These are phyloP conservation scores for Lablab purpureus DNA, from an alignment of 306 rosid genomes.

Conservation along the genomic window DNA sequence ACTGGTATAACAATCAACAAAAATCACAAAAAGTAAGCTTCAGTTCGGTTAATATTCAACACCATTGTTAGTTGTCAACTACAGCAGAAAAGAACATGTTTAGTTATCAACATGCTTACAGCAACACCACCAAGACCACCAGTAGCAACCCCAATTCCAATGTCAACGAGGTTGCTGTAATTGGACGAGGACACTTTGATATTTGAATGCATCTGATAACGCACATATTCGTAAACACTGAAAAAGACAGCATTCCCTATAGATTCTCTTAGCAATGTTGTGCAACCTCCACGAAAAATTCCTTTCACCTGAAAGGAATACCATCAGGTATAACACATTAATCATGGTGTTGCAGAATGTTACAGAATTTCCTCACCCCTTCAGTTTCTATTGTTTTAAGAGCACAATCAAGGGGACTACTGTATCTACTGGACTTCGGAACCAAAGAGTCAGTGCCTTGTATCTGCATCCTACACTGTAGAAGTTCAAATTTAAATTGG, in stretches of 20 bases:
- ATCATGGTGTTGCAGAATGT: conserved; percentile 42
- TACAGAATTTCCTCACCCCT: conserved; percentile 72
- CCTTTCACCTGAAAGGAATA: conserved; percentile 82
- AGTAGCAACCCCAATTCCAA: conserved; percentile 83
- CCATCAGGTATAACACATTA: conserved; percentile 55
- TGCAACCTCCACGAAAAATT: conserved; percentile 72
- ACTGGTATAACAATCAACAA: conserved; percentile 57
- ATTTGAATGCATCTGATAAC: conserved; percentile 76
- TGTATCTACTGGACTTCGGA: conserved; percentile 73
- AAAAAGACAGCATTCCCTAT: conserved; percentile 77
- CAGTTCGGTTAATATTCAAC: neutral
- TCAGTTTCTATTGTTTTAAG: conserved; percentile 68
- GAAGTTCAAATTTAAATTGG: conserved; percentile 48
- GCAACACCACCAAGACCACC: conserved; percentile 83
- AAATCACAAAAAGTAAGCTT: neutral
- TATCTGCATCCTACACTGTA: conserved; percentile 98
- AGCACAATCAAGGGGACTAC: conserved; percentile 79
- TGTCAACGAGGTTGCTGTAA: conserved; percentile 64
- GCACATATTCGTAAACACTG: conserved; percentile 74
- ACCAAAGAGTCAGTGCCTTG: conserved; percentile 89
- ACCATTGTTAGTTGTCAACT: conserved; percentile 12
- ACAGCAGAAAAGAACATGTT: conserved; percentile 30
- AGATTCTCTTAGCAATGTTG: conserved; percentile 83
- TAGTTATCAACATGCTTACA: conserved; percentile 64
- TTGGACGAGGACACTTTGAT: conserved; percentile 61